A percentile compares a stretch with the other conserved stretches of the same genome.
Conservation (phyloP, 495 filamentous ascomycete genomes). For the Lasiosphaeria miniovina region DNA sequence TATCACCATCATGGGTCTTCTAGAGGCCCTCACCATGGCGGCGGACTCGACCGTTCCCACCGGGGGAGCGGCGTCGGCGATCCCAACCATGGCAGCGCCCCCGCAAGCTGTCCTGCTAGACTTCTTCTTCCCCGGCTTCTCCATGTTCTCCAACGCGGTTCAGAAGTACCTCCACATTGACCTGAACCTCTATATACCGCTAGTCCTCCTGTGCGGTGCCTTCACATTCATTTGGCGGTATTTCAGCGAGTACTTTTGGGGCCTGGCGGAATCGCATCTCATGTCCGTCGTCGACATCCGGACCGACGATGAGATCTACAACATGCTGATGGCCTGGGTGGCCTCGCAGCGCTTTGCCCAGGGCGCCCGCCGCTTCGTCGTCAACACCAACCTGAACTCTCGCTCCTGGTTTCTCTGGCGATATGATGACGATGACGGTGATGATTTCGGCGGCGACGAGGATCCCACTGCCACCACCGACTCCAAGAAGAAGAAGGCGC, state of each 20-base stretch:
- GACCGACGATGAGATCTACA: constrained; percentile 65
- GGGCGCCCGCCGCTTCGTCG: constrained; percentile 57
- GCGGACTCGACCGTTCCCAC: neutral
- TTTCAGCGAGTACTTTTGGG: constrained; percentile 41
- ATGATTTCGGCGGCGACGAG: constrained; percentile 49
- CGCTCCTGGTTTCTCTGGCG: constrained; percentile 47
- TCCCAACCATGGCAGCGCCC: neutral
- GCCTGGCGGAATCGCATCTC: constrained; percentile 41
- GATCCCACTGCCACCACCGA: constrained; percentile 10
- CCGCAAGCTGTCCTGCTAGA: constrained; percentile 57
- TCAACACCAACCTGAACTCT: constrained; percentile 55
- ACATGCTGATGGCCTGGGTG: constrained; percentile 68
- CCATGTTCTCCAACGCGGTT: constrained; percentile 57
- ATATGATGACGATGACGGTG: constrained; percentile 42
- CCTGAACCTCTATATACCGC: constrained; percentile 65
- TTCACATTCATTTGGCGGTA: constrained; percentile 53
- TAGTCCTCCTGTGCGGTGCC: constrained; percentile 50
- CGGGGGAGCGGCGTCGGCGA: neutral
- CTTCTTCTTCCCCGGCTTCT: constrained; percentile 70
- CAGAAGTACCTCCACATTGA: constrained; percentile 65
- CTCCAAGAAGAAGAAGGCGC: constrained; percentile 53
- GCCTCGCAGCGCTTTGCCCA: constrained; percentile 58
- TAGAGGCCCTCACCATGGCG: constrained; percentile 1
- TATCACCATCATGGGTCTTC: constrained; percentile 1
- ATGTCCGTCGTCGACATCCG: constrained; percentile 64